Evolutionary conservation across 1,284 basidiomycete genomes (phyloP), one percentile per base, ranked within the genome.

Genomic region (Boletus semigastroideus): DNA sequence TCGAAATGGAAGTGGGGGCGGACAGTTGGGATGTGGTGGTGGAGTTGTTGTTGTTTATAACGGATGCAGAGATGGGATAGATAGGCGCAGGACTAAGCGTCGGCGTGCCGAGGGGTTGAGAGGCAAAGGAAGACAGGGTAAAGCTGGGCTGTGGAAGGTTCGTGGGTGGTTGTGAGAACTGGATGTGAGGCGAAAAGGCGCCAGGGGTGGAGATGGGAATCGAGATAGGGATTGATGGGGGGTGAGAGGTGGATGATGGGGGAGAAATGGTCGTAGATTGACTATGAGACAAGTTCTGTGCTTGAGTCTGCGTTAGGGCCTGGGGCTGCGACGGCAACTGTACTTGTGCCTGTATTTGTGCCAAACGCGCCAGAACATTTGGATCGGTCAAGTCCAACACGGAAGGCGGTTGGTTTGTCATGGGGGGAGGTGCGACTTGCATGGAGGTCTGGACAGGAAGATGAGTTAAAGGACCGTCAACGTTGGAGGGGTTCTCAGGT

Each of bases 341-440:
- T 6, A 40, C 14, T 36, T 64, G 65, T 0, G 50, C 47, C 6
- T 68, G 63, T 16, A 68, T 46, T 20, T 69, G 65, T 25, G 52
- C 56, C 10, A 70, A 51, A 30, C 61, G 64, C 2, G 54, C 51
- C 5, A 67, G 22, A 38, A 66, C 46, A 20, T 17, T 51, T 1
- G 64, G 67, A 52, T 67, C 64, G 2, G 58, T 54, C 1, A 58
- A 28, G 48, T 69, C 67, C 17, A 66, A 9, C 2, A 44, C 44
- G 1, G 56, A 48, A 0, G 45, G 49, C 1, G 56, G 44, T 25
- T n/a, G 47, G 31, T 36, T 34, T 22, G 47, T 13, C 20, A 30
- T 7, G 10, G 44, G 6, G 17, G 37, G 12, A 8, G 42, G 17
- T 19, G 19, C 20, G 11, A 30, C 12, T 11, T 36, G 38, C 2